Evolutionary conservation across 805 yeast species (phyloP), one percentile per base, ranked within the genome.

Genomic region (Suhomyces pyralidae): DNA sequence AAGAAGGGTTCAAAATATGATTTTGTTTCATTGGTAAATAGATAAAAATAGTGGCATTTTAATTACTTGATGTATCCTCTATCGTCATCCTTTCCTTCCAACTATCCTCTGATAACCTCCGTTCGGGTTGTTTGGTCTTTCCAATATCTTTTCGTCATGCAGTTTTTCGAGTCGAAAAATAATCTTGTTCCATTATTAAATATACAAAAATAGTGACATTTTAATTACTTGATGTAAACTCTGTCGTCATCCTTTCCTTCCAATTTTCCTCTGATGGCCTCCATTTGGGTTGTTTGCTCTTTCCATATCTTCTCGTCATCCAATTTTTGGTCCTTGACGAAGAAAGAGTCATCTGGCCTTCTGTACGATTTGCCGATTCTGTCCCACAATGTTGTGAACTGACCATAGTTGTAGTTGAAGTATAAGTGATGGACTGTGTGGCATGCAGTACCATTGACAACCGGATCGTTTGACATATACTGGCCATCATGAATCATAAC

Each of bases 401-500:
- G 99, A 40, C 99, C 99, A 68, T 92, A 94, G 78, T 94, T 94
- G 76, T 94, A 94, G 79, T 93, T 93, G 83, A 94, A 94, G 75
- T 94, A 94, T 61, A 94, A 75, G 68, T 94, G 99, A 73, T 94
- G 99, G 46, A 93, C 85, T 1, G 99, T 92, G 76, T 94, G 99
- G 72, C 98, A 93, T 5, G 99, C 99, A 15, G 98, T 92, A 63
- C 99, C 99, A 71, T 94, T 94, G 59, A 94, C 87, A 53, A 90
- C 81, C 6, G 97, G 97, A 69, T 91, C 96, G 70, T 90, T 88
- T 44, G 97, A 88, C 78, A 93, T 70, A 71, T 91, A 94, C 68
- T 92, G 94, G 59, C 99, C 99, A 67, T 94, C 99, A 72, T 94
- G 99, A 66, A 94, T 94, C 94, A 93, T 88, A 43, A 94, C 96